Conservation (phyloP, 2,329 filamentous ascomycete genomes). For the Colletotrichum australisinense region DNA sequence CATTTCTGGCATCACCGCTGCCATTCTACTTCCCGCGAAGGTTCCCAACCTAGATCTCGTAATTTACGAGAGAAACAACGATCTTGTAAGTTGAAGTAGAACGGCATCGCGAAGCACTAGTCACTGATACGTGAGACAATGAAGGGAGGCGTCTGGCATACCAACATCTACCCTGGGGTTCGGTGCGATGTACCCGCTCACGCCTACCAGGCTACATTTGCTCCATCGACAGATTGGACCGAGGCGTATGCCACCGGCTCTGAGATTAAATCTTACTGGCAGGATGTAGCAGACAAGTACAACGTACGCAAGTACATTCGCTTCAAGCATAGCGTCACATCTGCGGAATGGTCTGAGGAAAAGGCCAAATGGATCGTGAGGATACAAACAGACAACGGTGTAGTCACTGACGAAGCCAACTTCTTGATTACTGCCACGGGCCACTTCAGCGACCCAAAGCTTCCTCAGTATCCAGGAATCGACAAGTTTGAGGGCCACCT, state of each 20-base stretch:
- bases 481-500: conserved; percentile 64
- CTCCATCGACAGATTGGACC: conserved; percentile 53
- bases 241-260: conserved; percentile 74
- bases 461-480: conserved; percentile 69
- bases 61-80: conserved; percentile 73
- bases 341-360: conserved; percentile 64
- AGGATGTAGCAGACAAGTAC: conserved; percentile 70
- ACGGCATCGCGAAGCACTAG: not conserved
- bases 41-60: conserved; percentile 74
- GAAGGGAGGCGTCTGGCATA: conserved; percentile 64
- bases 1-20: conserved; percentile 71
- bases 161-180: conserved; percentile 71
- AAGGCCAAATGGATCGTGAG: conserved; percentile 66
- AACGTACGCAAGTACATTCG: conserved; percentile 70
- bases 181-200: conserved; percentile 76
- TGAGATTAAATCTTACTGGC: conserved; percentile 77
- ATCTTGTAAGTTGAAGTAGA: conserved; percentile 63
- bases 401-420: conserved; percentile 61
- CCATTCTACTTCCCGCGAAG: conserved; percentile 74
- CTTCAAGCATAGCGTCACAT: conserved; percentile 65
- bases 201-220: conserved; percentile 66
- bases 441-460: conserved; percentile 72
- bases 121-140: not conserved
- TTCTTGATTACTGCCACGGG: conserved; percentile 73
- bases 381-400: conserved; percentile 50